Base-by-base conservation (phyloP, 176 grass and related monocot genomes). In the Triticum timopheevii region DNA sequence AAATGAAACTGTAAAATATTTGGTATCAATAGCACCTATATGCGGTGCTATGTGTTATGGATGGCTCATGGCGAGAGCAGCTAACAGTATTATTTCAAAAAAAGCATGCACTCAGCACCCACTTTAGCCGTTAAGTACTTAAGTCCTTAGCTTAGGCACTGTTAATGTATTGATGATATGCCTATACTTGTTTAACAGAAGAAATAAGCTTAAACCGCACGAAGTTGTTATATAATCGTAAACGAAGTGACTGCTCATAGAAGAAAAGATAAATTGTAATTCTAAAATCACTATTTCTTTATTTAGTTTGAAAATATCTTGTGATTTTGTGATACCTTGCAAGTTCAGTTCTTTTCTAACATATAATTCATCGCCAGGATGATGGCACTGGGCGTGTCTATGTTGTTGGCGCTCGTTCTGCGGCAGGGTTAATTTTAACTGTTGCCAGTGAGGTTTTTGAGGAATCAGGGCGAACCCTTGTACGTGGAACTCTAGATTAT, bases 371-470 rank as follows among this genome's bases (percentile, higher is more conserved):
- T 82, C 17, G 83, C 87, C 83, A 98, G 97, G 92, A 94, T 93
- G 97, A 98, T 87, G 97, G 93, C 61, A 96, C 90, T 82, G 94
- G 88, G n/a, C 94, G 92, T 68, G 93, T 88, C n/a, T 86, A 78
- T 88, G 82, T 98, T 67, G 86, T 94, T 30, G 97, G 94, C 12
- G 97, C 97, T 81, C 92, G 89, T 80, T 90, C 87, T 92, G 97
- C 97, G 73, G 86, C 88, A 22, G 94, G 97, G 16, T 88, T 98
- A 78, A 69, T 92, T 72, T 93, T 98, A 81, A 98, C 92, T 82
- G 77, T 98, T 91, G 93, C 92, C 77, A 98, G 97, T 87, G 97
- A 98, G 82, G 91, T 94, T 89, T 98, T 98, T 86, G 97, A 98
- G 87, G 97, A 98, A 25, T 98, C 97, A 30, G 97, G 93, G 47